Evolutionary conservation across 139 green algal species (phyloP).

Genomic region (Coelastrella sp.): DNA sequence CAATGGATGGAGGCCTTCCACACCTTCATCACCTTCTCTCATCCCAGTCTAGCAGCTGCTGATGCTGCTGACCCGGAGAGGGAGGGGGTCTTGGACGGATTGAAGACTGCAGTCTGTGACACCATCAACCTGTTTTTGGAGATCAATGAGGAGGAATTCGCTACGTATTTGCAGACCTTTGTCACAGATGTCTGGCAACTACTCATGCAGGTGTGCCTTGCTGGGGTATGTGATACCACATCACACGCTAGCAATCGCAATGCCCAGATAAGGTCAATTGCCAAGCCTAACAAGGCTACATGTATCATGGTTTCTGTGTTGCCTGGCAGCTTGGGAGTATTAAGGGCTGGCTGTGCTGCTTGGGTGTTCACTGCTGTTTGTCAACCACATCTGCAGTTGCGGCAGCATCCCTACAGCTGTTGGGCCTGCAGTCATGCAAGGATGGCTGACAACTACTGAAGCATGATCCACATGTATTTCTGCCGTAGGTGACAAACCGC

Average conservation of each 20-base stretch:
- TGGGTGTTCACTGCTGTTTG: too few relatives aligned
- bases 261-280: too few relatives aligned
- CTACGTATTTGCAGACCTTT: constrained; percentile 86
- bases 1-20: constrained; percentile 94
- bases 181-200: constrained; percentile 90
- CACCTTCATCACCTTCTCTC: constrained; percentile 76
- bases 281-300: too few relatives aligned
- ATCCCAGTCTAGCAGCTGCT: constrained; percentile 59
- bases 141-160: constrained; percentile 98
- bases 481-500: constrained; percentile 73
- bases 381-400: too few relatives aligned
- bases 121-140: constrained; percentile 89
- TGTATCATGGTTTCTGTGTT: too few relatives aligned
- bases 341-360: too few relatives aligned
- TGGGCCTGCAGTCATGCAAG: too few relatives aligned
- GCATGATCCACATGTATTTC: not conserved
- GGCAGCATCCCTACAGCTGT: too few relatives aligned
- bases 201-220: constrained; percentile 82
- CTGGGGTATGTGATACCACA: too few relatives aligned
- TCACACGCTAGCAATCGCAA: too few relatives aligned
- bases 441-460: not conserved
- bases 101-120: constrained; percentile 77
- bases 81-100: constrained; percentile 74
- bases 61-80: constrained; percentile 73
- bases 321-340: too few relatives aligned